A percentile compares a stretch with the other conserved stretches of the same genome.
phyloP scores from a whole-genome alignment of 495 filamentous ascomycete genomes.

The Penicillium taxi region DNA sequence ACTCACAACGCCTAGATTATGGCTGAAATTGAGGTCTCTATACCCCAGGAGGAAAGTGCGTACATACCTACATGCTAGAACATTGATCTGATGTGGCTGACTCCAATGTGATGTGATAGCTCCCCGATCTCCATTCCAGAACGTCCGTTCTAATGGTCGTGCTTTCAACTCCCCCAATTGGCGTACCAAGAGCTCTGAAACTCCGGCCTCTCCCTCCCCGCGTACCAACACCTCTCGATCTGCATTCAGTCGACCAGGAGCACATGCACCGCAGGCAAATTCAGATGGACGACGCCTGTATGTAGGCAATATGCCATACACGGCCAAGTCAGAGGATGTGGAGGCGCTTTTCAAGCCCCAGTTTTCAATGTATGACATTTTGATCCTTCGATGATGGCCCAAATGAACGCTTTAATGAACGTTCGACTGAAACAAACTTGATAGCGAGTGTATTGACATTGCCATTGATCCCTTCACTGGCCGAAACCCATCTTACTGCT shows the following conservation, averaged over 20 bases:
- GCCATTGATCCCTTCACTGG: constrained; percentile 59
- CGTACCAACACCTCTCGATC: constrained; percentile 31
- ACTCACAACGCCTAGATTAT: constrained; percentile 12
- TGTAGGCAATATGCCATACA: constrained; percentile 61
- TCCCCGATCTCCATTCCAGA: constrained; percentile 31
- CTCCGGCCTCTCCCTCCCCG: constrained; percentile 25
- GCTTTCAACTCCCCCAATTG: constrained; percentile 43
- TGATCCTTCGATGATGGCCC: too few relatives aligned
- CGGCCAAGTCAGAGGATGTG: constrained; percentile 53
- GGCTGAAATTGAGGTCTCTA: constrained; percentile 29
- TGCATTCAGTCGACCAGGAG: constrained; percentile 29
- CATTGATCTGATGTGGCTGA: not conserved
- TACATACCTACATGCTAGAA: constrained; percentile 8
- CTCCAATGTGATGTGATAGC: constrained; percentile 20
- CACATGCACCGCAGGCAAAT: constrained; percentile 35
- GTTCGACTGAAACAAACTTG: too few relatives aligned
- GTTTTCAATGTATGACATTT: constrained; percentile 35
- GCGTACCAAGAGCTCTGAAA: constrained; percentile 35
- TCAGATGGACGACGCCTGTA: constrained; percentile 47
- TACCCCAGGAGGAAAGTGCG: constrained; percentile 29
- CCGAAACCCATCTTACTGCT: constrained; percentile 65
- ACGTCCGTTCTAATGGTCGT: constrained; percentile 36
- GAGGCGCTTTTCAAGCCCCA: constrained; percentile 45
- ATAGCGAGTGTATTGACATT: constrained; percentile 55
- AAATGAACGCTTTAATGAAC: too few relatives aligned